Conservation (phyloP, 352 stramenopile genomes). For the Globisporangium takayamanum region DNA sequence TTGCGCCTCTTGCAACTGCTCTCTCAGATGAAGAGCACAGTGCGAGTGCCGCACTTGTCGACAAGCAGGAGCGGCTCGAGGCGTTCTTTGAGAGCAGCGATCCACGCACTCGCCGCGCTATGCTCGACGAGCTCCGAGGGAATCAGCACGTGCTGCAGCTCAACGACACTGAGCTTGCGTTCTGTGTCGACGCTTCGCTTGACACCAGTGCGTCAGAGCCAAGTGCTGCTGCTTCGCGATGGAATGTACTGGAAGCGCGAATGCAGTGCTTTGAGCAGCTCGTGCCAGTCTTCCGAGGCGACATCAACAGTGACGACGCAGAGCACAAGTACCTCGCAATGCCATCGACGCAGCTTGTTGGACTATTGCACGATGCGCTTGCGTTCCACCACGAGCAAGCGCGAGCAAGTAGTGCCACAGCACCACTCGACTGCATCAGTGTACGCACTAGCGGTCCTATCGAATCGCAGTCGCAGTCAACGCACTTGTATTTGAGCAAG, state of each 20-base stretch:
- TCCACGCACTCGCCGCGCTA: background rate
- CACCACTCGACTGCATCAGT: constrained; percentile 21
- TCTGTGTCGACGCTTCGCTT: constrained; percentile 9
- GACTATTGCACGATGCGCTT: constrained; percentile 36
- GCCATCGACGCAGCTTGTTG: constrained; percentile 27
- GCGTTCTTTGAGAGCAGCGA: constrained; percentile 12
- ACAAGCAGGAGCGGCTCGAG: constrained; percentile 37
- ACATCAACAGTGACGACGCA: constrained; percentile 25
- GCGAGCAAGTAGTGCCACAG: background rate
- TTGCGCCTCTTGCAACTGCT: constrained; percentile 26
- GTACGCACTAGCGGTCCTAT: background rate
- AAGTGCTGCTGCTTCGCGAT: background rate
- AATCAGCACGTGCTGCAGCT: constrained; percentile 2
- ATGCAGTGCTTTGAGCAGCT: constrained; percentile 43
- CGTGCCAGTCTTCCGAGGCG: constrained; percentile 35
- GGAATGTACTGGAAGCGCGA: constrained; percentile 26
- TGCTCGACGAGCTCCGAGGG: constrained; percentile 12
- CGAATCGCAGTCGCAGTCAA: background rate
- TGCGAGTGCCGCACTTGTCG: constrained; percentile 15
- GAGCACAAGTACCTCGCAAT: constrained; percentile 48
- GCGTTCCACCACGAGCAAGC: constrained; percentile 13
- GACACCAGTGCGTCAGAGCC: background rate
- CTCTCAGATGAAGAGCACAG: constrained; percentile 15
- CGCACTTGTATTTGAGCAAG: background rate
- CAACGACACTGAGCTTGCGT: constrained; percentile 8